phyloP scores from a whole-genome alignment of 2,329 filamentous ascomycete species.

The Verticillium albo-atrum region DNA sequence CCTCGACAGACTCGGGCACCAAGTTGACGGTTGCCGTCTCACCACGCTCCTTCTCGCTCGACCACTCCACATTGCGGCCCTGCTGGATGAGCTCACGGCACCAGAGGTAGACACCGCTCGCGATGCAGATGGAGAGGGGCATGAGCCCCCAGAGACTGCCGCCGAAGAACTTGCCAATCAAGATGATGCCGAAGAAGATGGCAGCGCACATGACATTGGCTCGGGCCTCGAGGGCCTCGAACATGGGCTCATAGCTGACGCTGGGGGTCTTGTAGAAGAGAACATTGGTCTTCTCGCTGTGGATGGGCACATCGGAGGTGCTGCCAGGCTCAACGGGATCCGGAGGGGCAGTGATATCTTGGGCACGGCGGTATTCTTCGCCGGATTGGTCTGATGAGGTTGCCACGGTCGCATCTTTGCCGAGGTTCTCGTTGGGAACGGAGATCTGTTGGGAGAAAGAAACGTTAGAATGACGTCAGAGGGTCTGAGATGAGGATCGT shows the following conservation, averaged over 20 bases:
- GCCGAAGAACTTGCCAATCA: conserved; percentile 76
- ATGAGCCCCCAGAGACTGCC: conserved; percentile 73
- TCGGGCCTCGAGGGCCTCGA: conserved; percentile 66
- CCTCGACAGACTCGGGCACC: conserved; percentile 83
- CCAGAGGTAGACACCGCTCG: conserved; percentile 83
- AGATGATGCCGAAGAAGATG: conserved; percentile 68
- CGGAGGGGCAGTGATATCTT: conserved; percentile 87
- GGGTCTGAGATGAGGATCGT: background rate
- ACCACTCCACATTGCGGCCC: conserved; percentile 82
- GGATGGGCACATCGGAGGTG: conserved; percentile 91
- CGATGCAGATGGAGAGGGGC: conserved; percentile 65
- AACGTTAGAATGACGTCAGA: background rate
- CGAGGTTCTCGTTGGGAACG: conserved; percentile 85
- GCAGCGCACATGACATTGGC: conserved; percentile 66
- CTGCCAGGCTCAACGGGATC: conserved; percentile 77
- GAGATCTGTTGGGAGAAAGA: conserved; percentile 51
- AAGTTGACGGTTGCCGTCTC: conserved; percentile 83
- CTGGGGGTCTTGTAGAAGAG: conserved; percentile 92
- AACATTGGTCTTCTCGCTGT: conserved; percentile 94
- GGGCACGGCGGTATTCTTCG: conserved; percentile 75
- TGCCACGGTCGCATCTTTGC: conserved; percentile 67
- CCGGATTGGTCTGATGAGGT: conserved; percentile 68
- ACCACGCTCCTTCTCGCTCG: conserved; percentile 78
- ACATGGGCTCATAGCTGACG: conserved; percentile 87
- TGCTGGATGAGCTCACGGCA: conserved; percentile 80